A percentile compares a stretch with the other conserved stretches of the same genome.
These are phyloP conservation scores for Entophlyctis luteolus DNA, from an alignment of 192 early-diverging fungal genomes.

Conservation along the genomic window DNA sequence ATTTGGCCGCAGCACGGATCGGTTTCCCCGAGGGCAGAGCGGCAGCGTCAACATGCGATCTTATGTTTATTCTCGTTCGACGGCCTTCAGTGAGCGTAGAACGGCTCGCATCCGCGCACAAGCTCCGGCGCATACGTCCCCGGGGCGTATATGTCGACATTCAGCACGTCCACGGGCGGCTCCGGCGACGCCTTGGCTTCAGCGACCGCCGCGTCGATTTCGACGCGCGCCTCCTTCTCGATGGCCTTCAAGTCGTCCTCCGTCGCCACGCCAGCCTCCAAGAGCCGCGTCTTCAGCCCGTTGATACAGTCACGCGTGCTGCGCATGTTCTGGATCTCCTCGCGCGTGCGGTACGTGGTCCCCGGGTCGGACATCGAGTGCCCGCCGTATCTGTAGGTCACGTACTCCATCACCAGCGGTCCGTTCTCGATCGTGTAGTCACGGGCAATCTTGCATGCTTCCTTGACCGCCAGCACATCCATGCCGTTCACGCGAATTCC, in stretches of 20 bases:
- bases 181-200: slow-evolving; percentile 76
- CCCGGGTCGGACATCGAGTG: slow-evolving; percentile 99
- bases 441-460: slow-evolving; percentile 80
- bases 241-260: slow-evolving; percentile 91
- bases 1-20: too few relatives aligned
- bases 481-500: slow-evolving; percentile 80
- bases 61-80: too few relatives aligned
- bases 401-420: slow-evolving; percentile 90
- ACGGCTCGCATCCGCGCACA: slow-evolving; percentile 80
- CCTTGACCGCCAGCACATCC: slow-evolving; percentile 89
- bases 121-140: slow-evolving; percentile 62
- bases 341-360: slow-evolving; percentile 97
- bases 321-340: slow-evolving; percentile 98
- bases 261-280: slow-evolving; percentile 64
- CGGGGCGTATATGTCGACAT: slow-evolving; percentile 76
- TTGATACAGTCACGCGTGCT: slow-evolving; percentile 90
- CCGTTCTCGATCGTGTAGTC: slow-evolving; percentile 85
- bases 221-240: slow-evolving; percentile 84
- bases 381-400: slow-evolving; percentile 98
- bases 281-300: slow-evolving; percentile 78
- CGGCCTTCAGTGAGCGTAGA: slow-evolving; percentile 67
- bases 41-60: too few relatives aligned
- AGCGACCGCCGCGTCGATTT: slow-evolving; percentile 81
- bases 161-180: slow-evolving; percentile 69
- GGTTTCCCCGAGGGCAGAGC: too few relatives aligned